phyloP scores from a whole-genome alignment of 1,139 yeast species.

The Nakaseomyces uthaithaninus region DNA sequence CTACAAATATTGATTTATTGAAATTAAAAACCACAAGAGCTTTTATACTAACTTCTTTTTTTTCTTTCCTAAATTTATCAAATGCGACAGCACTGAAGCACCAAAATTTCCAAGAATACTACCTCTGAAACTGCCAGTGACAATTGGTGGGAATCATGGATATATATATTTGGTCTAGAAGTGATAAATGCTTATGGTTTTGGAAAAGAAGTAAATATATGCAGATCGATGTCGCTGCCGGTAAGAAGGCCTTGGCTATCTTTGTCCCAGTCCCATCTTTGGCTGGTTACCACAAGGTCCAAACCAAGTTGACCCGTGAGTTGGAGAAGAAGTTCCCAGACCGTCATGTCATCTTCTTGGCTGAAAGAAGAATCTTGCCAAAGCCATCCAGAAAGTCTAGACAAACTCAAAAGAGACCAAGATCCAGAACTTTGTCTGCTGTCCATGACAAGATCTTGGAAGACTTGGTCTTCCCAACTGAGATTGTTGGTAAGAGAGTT shows the following conservation, averaged over 20 bases:
- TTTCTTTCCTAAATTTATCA: too few species aligned
- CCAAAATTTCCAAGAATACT: neutral
- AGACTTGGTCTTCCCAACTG: constrained; percentile 99
- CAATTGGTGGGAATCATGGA: neutral
- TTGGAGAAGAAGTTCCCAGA: constrained; percentile 99
- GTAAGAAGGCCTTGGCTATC: constrained; percentile 97
- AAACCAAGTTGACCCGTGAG: constrained; percentile 96
- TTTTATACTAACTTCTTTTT: too few species aligned
- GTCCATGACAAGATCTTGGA: constrained; percentile 98
- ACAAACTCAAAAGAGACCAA: constrained; percentile 98
- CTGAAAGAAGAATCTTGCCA: constrained; percentile 99
- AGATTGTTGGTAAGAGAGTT: constrained; percentile 98
- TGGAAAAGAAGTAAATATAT: too few species aligned
- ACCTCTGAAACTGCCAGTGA: neutral
- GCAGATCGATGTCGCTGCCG: constrained; percentile 88
- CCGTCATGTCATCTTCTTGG: constrained; percentile 98
- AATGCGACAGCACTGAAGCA: neutral
- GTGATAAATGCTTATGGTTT: too few species aligned
- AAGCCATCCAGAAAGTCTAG: constrained; percentile 86
- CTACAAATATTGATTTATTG: too few species aligned
- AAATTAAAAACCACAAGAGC: too few species aligned
- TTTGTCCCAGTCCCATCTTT: constrained; percentile 97
- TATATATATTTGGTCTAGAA: too few species aligned
- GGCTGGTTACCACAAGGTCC: constrained; percentile 92
- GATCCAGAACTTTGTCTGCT: constrained; percentile 98